Percentiles rank a stretch among this genome's conserved stretches.
phyloP scores from a whole-genome alignment of 2,329 filamentous ascomycete species.

The Ilyonectria mors-panacis region DNA sequence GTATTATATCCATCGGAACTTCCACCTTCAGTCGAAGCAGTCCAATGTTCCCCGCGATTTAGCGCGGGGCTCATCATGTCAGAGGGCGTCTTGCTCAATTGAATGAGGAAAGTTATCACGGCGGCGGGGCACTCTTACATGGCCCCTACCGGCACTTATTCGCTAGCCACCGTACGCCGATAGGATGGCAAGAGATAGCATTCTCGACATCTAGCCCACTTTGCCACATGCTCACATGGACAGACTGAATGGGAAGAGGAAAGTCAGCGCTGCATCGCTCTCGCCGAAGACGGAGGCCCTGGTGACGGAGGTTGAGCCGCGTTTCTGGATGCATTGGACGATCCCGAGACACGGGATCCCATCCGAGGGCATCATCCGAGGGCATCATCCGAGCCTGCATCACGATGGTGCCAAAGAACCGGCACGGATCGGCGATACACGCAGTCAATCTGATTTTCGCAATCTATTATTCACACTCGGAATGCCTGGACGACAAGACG shows the following conservation, averaged over 20 bases:
- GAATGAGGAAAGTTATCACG: constrained; percentile 46
- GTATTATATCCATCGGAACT: constrained; percentile 22
- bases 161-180: background rate
- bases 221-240: background rate
- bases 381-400: no score
- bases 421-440: no score
- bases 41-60: constrained; percentile 32
- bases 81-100: constrained; percentile 12
- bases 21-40: background rate
- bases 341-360: no score
- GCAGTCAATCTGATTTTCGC: no score
- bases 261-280: background rate
- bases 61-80: constrained; percentile 12
- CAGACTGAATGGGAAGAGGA: background rate
- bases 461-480: no score
- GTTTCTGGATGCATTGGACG: no score
- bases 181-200: background rate
- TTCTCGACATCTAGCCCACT: background rate
- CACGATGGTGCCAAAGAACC: no score
- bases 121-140: background rate
- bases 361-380: no score
- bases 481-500: no score
- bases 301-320: no score
- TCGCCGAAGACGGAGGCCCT: background rate
- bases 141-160: background rate